Evolutionary conservation across 805 yeast genomes (phyloP).

Genomic region (Huiozyma naganishii): DNA sequence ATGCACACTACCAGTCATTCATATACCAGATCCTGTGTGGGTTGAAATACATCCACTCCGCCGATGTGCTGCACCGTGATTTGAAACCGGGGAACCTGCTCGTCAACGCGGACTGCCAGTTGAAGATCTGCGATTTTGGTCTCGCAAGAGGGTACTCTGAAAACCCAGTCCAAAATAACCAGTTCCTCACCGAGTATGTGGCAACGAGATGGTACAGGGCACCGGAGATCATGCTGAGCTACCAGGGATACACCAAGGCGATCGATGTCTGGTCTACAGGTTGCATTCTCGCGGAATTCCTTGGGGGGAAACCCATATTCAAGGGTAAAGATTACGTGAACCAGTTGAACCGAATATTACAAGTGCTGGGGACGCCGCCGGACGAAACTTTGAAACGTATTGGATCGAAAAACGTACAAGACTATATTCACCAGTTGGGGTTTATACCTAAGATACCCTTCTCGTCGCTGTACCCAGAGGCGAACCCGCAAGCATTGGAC

Average conservation of each 20-base stretch:
- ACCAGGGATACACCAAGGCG: conserved; percentile 91
- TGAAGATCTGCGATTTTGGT: conserved; percentile 94
- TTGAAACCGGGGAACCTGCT: conserved; percentile 87
- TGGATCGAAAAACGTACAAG: conserved; percentile 83
- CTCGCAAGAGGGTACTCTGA: conserved; percentile 84
- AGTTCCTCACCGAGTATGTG: conserved; percentile 94
- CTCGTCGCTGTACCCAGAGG: conserved; percentile 60
- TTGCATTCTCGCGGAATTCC: conserved; percentile 86
- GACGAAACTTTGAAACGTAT: conserved; percentile 56
- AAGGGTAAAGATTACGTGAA: conserved; percentile 95
- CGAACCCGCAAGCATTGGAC: conserved; percentile 81
- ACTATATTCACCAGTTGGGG: conserved; percentile 80
- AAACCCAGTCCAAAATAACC: conserved; percentile 75
- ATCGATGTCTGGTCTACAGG: conserved; percentile 98
- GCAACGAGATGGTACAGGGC: conserved; percentile 99
- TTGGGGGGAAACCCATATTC: conserved; percentile 86
- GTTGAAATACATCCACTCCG: conserved; percentile 77
- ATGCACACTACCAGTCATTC: conserved; percentile 89
- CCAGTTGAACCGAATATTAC: conserved; percentile 79
- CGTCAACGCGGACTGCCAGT: conserved; percentile 93
- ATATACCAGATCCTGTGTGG: conserved; percentile 89
- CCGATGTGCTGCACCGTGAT: conserved; percentile 89
- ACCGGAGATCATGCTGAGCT: conserved; percentile 92
- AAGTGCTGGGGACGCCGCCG: conserved; percentile 86
- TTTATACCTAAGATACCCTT: conserved; percentile 73